phyloP scores from a whole-genome alignment of 352 stramenopile genomes.

The Globisporangium barbulae region DNA sequence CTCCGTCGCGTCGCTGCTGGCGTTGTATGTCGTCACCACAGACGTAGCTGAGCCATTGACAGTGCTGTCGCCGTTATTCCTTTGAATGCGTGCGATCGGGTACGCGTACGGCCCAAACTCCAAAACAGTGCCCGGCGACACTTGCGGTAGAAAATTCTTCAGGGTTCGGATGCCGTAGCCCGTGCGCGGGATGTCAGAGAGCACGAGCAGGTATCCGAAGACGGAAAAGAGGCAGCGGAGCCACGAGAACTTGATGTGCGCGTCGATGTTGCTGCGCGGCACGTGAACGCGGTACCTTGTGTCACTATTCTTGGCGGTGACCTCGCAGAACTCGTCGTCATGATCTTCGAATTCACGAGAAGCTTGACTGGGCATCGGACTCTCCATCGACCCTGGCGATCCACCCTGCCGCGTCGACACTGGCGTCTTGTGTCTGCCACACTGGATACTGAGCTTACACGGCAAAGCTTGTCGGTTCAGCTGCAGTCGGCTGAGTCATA shows the following conservation, averaged over 20 bases:
- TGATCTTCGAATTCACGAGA: background rate
- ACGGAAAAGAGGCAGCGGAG: conserved; percentile 29
- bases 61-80: background rate
- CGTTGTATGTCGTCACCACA: conserved; percentile 1
- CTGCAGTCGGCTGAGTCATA: no score
- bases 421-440: background rate
- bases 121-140: conserved; percentile 24
- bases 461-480: no score
- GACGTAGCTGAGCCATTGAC: background rate
- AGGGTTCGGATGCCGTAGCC: conserved; percentile 27
- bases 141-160: conserved; percentile 8
- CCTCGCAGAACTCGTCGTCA: background rate
- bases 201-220: conserved; percentile 27
- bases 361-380: background rate
- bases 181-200: conserved; percentile 49
- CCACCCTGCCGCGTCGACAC: background rate
- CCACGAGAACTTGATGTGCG: conserved; percentile 25
- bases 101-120: conserved; percentile 44
- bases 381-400: background rate
- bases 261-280: conserved; percentile 22
- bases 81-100: conserved; percentile 25
- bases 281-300: background rate
- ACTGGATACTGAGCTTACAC: background rate
- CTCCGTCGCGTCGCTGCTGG: conserved; percentile 3
- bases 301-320: background rate